These are phyloP conservation scores for Thymus mandschuricus DNA, from an alignment of 257 asterid genomes.

Conservation along the genomic window DNA sequence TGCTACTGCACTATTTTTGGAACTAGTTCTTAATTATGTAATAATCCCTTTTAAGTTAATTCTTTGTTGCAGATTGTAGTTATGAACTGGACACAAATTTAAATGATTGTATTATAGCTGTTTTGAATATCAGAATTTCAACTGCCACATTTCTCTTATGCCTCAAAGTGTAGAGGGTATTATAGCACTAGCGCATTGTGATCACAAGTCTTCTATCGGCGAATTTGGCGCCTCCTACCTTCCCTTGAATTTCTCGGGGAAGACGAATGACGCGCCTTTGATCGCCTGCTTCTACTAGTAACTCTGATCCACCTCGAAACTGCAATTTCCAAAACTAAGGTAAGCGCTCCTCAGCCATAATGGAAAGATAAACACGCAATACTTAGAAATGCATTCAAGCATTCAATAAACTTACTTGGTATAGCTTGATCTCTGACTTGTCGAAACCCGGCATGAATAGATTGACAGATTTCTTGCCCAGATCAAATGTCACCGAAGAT, in stretches of 20 bases:
- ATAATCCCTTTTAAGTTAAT: neutral
- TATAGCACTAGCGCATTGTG: constrained; percentile 54
- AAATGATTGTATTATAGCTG: neutral
- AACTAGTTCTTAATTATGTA: neutral
- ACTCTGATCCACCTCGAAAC: constrained; percentile 93
- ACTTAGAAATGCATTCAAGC: neutral
- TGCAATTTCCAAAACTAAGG: constrained; percentile 39
- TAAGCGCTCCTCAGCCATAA: neutral
- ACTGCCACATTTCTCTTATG: neutral
- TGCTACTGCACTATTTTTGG: neutral
- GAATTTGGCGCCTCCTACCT: constrained; percentile 90
- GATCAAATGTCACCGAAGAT: constrained; percentile 62
- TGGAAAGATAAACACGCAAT: no score
- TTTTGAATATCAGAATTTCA: neutral
- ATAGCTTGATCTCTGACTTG: constrained; percentile 96
- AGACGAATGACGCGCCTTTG: constrained; percentile 81
- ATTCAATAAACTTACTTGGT: constrained; percentile 56
- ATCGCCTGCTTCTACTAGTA: constrained; percentile 95
- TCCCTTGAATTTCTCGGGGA: constrained; percentile 86
- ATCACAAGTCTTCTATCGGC: constrained; percentile 69
- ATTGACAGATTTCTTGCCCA: constrained; percentile 61
- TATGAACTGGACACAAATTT: neutral
- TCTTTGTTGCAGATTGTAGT: neutral
- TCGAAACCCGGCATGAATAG: constrained; percentile 98
- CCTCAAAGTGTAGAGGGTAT: neutral